phyloP scores from a whole-genome alignment of 2,329 filamentous ascomycete species.

The Fusarium duplospermum region DNA sequence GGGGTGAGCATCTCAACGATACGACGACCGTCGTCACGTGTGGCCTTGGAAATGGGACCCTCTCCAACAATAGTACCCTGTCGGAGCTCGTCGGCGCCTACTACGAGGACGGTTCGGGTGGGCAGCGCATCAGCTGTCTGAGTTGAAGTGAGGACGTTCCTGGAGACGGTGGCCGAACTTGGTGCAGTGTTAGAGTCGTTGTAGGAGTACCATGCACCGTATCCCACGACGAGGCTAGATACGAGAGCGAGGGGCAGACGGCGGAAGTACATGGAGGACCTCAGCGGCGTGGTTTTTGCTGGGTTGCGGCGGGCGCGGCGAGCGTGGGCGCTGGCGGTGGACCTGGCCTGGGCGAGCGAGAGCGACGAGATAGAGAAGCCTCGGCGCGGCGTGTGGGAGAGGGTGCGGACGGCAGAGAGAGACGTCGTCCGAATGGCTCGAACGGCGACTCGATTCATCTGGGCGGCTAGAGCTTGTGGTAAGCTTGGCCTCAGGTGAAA shows the following conservation, averaged over 20 bases:
- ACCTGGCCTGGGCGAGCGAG: conserved; percentile 67
- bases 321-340: conserved; percentile 60
- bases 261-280: conserved; percentile 81
- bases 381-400: conserved; percentile 61
- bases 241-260: conserved; percentile 74
- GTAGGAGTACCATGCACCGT: conserved; percentile 82
- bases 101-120: conserved; percentile 80
- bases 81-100: conserved; percentile 90
- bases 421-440: conserved; percentile 76
- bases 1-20: conserved; percentile 97
- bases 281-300: conserved; percentile 59
- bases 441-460: conserved; percentile 80
- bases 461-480: conserved; percentile 40
- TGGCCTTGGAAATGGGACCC: conserved; percentile 87
- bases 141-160: conserved; percentile 57
- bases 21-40: conserved; percentile 84
- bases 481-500: conserved; percentile 10
- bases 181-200: conserved; percentile 54
- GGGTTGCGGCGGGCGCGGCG: conserved; percentile 50
- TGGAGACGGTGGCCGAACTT: conserved; percentile 48
- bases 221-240: conserved; percentile 75
- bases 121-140: conserved; percentile 55
- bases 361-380: conserved; percentile 61
- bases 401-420: conserved; percentile 70
- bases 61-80: conserved; percentile 88